Conservation (phyloP, 2,329 filamentous ascomycete genomes). For the Metarhizium anisopliae region DNA sequence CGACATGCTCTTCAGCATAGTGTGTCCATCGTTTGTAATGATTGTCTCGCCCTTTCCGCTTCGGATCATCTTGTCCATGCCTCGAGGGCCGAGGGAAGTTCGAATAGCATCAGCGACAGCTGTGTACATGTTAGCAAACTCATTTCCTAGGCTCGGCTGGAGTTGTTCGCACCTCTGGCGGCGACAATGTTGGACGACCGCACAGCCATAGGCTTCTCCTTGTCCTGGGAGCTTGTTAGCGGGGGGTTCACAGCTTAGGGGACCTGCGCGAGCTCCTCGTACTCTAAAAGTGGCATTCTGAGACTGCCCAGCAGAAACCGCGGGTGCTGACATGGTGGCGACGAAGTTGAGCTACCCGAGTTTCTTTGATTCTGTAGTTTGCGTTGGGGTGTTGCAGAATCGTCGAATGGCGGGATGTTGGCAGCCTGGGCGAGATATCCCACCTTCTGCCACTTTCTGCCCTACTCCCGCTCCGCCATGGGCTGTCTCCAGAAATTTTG, state of each 20-base stretch:
- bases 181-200: slow-evolving; percentile 95
- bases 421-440: slow-evolving; percentile 27
- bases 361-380: slow-evolving; percentile 19
- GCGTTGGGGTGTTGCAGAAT: slow-evolving; percentile 21
- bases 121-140: slow-evolving; percentile 23
- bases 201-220: slow-evolving; percentile 98
- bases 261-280: slow-evolving; percentile 22
- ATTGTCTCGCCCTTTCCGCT: slow-evolving; percentile 94
- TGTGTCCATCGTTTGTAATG: slow-evolving; percentile 99
- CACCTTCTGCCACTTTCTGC: slow-evolving; percentile 23
- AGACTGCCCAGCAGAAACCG: slow-evolving; percentile 27
- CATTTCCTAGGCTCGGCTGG: neutral
- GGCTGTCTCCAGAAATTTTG: slow-evolving; percentile 29
- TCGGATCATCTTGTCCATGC: slow-evolving; percentile 99
- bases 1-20: slow-evolving; percentile 97
- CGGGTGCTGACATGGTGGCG: slow-evolving; percentile 35
- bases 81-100: slow-evolving; percentile 90
- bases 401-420: slow-evolving; percentile 13
- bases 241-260: slow-evolving; percentile 21
- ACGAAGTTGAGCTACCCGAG: slow-evolving; percentile 26
- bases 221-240: slow-evolving; percentile 48
- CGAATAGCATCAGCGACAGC: slow-evolving; percentile 96
- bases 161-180: slow-evolving; percentile 64
- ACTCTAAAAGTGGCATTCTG: slow-evolving; percentile 51
- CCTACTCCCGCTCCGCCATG: slow-evolving; percentile 23